phyloP scores from a whole-genome alignment of 371 early-diverging fungal species.

The Syncephalastrum contaminatum region DNA sequence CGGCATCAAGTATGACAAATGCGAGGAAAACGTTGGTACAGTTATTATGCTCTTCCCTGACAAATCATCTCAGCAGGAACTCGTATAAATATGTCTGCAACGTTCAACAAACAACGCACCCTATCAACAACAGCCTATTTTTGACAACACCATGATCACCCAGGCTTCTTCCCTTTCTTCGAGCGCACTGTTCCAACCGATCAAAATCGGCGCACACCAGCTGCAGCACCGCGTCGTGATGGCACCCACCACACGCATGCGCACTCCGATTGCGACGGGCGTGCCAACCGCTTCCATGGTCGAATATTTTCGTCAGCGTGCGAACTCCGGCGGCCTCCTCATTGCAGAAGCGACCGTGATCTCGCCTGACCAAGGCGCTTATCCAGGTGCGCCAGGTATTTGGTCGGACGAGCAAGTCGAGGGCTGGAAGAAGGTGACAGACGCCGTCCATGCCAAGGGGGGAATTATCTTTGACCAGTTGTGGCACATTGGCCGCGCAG shows the following conservation, averaged over 20 bases:
- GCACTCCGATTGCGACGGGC: background rate
- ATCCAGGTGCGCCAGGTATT: slow-evolving; percentile 40
- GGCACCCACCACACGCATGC: slow-evolving; percentile 42
- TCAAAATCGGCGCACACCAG: slow-evolving; percentile 18
- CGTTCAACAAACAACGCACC: too few relatives aligned
- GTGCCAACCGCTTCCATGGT: slow-evolving; percentile 38
- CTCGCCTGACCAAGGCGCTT: slow-evolving; percentile 32
- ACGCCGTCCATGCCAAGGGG: slow-evolving; percentile 54
- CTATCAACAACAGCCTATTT: too few relatives aligned
- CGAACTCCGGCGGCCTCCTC: slow-evolving; percentile 49
- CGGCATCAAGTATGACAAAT: too few relatives aligned
- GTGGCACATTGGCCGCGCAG: slow-evolving; percentile 15
- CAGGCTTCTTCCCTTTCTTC: too few relatives aligned
- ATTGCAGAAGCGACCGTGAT: slow-evolving; percentile 58
- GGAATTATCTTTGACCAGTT: slow-evolving; percentile 54
- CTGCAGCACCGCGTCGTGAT: slow-evolving; percentile 52
- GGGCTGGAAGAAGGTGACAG: slow-evolving; percentile 56
- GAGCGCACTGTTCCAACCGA: slow-evolving; percentile 19
- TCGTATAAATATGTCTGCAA: too few relatives aligned
- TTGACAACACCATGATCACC: too few relatives aligned
- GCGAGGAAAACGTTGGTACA: too few relatives aligned
- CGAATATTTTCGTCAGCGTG: slow-evolving; percentile 58
- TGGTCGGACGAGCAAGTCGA: slow-evolving; percentile 46
- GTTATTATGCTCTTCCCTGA: too few relatives aligned
- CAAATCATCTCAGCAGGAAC: too few relatives aligned